A percentile compares a stretch with the other conserved stretches of the same genome.
Conservation (phyloP, 2,329 filamentous ascomycete species). For the Botrytis fragariae region DNA sequence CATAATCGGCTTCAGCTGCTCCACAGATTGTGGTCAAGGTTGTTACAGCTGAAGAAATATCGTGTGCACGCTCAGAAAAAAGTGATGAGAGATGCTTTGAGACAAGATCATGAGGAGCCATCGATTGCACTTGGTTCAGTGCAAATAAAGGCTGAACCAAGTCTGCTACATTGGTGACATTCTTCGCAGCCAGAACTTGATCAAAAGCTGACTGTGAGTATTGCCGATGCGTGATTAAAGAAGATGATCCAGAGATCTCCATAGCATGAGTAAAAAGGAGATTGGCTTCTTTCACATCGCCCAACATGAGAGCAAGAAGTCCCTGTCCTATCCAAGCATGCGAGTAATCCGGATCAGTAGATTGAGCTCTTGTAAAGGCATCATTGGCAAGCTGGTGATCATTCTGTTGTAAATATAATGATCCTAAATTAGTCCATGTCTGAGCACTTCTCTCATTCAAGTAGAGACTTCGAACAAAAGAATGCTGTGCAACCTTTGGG, state of each 20-base stretch:
- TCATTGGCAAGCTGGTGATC: slow-evolving; percentile 85
- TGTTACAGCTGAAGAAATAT: slow-evolving; percentile 61
- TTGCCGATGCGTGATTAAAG: slow-evolving; percentile 69
- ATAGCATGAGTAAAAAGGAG: slow-evolving; percentile 91
- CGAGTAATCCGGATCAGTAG: slow-evolving; percentile 88
- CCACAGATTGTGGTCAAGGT: slow-evolving; percentile 66
- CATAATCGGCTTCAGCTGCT: slow-evolving; percentile 75
- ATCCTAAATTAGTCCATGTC: slow-evolving; percentile 87
- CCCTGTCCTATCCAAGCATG: slow-evolving; percentile 94
- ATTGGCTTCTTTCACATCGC: slow-evolving; percentile 73
- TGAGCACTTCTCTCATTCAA: slow-evolving; percentile 84
- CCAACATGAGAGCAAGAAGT: slow-evolving; percentile 69
- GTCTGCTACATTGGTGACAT: slow-evolving; percentile 52
- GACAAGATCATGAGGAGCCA: slow-evolving; percentile 67
- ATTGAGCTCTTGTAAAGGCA: slow-evolving; percentile 86
- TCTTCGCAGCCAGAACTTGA: slow-evolving; percentile 60
- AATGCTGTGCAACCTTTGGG: slow-evolving; percentile 85
- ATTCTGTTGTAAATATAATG: slow-evolving; percentile 78
- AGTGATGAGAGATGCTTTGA: slow-evolving; percentile 77
- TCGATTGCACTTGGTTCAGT: slow-evolving; percentile 72
- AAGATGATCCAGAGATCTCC: slow-evolving; percentile 80
- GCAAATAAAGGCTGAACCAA: slow-evolving; percentile 88
- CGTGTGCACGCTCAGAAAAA: slow-evolving; percentile 75
- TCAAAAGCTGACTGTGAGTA: slow-evolving; percentile 84
- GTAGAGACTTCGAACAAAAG: slow-evolving; percentile 88